Evolutionary conservation across 805 yeast genomes (phyloP).

Genomic region (Candida ovalis): DNA sequence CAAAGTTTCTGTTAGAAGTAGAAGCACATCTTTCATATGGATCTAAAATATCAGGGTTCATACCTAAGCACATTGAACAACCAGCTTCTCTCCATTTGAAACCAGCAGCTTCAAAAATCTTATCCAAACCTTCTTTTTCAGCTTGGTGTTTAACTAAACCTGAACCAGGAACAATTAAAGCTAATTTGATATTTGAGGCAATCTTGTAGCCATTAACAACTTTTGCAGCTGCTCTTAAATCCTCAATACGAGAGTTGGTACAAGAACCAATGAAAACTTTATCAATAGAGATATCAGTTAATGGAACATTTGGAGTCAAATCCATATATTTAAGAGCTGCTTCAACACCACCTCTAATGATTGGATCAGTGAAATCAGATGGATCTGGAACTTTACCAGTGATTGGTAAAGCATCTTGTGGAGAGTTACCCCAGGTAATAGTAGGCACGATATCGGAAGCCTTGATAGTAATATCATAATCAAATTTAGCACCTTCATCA

Average conservation of each 20-base stretch:
- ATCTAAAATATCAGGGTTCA: constrained; percentile 95
- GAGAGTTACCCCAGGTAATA: constrained; percentile 99
- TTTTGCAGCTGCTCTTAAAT: constrained; percentile 89
- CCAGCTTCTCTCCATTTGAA: constrained; percentile 99
- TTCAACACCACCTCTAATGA: constrained; percentile 77
- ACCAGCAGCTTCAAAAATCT: constrained; percentile 86
- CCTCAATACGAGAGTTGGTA: constrained; percentile 97
- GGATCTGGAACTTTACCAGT: constrained; percentile 92
- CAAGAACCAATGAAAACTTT: constrained; percentile 98
- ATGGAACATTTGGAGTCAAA: constrained; percentile 73
- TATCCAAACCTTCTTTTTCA: constrained; percentile 90
- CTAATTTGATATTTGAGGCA: constrained; percentile 76
- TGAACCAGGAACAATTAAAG: constrained; percentile 95
- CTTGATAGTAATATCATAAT: constrained; percentile 72
- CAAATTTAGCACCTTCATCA: constrained; percentile 89
- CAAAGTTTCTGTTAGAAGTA: constrained; percentile 97
- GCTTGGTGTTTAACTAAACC: constrained; percentile 93
- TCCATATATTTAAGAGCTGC: constrained; percentile 95
- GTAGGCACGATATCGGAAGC: constrained; percentile 91
- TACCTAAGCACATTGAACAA: constrained; percentile 98
- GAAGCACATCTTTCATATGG: constrained; percentile 99
- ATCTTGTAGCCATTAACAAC: constrained; percentile 87
- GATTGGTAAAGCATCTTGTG: constrained; percentile 97
- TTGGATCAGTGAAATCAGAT: constrained; percentile 62
- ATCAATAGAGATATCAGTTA: constrained; percentile 73